A percentile compares a stretch with the other conserved stretches of the same genome.
These are phyloP conservation scores for Candida sakaeoensis DNA, from an alignment of 805 yeast genomes.

Conservation along the genomic window DNA sequence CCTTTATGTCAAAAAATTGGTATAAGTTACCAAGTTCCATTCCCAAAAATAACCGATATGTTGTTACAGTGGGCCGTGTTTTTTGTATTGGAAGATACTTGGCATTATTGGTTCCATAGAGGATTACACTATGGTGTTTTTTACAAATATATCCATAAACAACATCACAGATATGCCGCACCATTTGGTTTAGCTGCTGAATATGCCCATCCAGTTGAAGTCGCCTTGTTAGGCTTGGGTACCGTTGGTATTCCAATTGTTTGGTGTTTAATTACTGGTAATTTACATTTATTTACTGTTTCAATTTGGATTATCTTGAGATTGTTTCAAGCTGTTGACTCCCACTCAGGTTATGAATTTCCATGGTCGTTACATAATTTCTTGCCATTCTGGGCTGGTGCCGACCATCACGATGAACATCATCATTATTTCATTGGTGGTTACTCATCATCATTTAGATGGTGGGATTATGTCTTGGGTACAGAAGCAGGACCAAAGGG, in stretches of 20 bases:
- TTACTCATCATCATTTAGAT: conserved; percentile 55
- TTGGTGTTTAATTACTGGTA: conserved; percentile 45
- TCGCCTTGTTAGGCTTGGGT: conserved; percentile 54
- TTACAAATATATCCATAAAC: conserved; percentile 56
- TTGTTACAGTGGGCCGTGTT: conserved; percentile 44
- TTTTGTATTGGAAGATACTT: conserved; percentile 51
- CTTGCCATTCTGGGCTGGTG: conserved; percentile 65
- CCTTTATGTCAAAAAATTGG: conserved; percentile 50
- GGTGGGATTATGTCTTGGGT: conserved; percentile 52
- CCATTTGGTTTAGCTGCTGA: conserved; percentile 63
- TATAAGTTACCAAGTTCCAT: conserved; percentile 49
- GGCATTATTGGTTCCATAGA: conserved; percentile 62
- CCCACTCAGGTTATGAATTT: conserved; percentile 61
- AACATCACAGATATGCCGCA: conserved; percentile 59
- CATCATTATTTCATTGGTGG: conserved; percentile 59
- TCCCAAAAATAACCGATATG: conserved; percentile 45
- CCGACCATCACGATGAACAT: conserved; percentile 59
- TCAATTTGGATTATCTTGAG: conserved; percentile 50
- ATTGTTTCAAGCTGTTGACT: conserved; percentile 56
- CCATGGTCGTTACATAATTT: conserved; percentile 57
- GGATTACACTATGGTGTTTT: conserved; percentile 54
- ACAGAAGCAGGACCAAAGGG: conserved; percentile 58
- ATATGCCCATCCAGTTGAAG: conserved; percentile 59
- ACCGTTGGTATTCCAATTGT: conserved; percentile 58
- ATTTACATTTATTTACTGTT: conserved; percentile 52